These are phyloP conservation scores for Pythium biforme DNA, from an alignment of 352 stramenopile genomes.

Conservation along the genomic window DNA sequence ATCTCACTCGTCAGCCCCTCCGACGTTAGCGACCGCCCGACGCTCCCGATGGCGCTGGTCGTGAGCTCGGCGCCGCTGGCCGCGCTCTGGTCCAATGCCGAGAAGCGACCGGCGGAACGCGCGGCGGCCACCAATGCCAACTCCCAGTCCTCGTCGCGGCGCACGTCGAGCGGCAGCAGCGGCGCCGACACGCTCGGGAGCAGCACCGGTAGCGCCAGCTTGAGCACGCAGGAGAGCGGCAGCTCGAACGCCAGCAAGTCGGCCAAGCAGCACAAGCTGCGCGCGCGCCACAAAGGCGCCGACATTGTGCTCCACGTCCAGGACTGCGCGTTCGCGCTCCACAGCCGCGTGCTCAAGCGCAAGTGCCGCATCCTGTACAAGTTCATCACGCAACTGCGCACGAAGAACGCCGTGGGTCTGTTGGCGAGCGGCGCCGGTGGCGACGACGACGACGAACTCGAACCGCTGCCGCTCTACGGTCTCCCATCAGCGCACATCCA, in stretches of 20 bases:
- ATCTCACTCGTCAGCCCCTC: background rate
- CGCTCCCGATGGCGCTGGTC: slow-evolving; percentile 29
- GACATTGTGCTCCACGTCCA: slow-evolving; percentile 54
- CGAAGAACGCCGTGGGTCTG: slow-evolving; percentile 11
- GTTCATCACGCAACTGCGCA: slow-evolving; percentile 30
- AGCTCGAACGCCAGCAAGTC: slow-evolving; percentile 2
- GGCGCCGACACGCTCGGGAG: slow-evolving; percentile 1
- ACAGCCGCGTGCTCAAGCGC: slow-evolving; percentile 33
- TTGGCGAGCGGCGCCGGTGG: background rate
- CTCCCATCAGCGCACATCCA: background rate
- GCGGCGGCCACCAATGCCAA: background rate
- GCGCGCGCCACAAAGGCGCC: slow-evolving; percentile 14
- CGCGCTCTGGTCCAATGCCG: slow-evolving; percentile 4
- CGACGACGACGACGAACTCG: background rate
- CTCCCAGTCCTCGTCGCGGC: slow-evolving; percentile 12
- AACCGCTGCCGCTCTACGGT: background rate
- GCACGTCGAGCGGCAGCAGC: slow-evolving; percentile 14
- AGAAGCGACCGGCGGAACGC: slow-evolving; percentile 10
- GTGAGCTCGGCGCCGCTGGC: slow-evolving; percentile 19
- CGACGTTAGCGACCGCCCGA: too few species aligned
- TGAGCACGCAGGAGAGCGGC: slow-evolving; percentile 15
- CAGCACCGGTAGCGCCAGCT: too few species aligned
- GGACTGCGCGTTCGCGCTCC: slow-evolving; percentile 48
- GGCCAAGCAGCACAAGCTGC: slow-evolving; percentile 19
- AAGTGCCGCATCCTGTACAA: slow-evolving; percentile 41